Evolutionary conservation across 2,329 filamentous ascomycete genomes (phyloP).

Genomic region (Teratosphaeria destructans): DNA sequence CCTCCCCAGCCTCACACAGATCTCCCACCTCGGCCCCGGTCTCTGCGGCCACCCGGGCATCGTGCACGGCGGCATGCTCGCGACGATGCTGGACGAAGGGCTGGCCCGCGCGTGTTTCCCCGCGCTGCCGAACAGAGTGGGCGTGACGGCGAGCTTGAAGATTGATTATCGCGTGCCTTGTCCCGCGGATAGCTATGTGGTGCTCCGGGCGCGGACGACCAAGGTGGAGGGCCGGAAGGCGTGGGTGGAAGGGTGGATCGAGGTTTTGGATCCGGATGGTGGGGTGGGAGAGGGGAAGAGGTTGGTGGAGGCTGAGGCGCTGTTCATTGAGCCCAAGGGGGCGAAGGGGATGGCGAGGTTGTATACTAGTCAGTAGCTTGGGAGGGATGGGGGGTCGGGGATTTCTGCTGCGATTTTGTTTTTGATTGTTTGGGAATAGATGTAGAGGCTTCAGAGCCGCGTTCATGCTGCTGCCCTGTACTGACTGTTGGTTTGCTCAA

Average conservation of each 20-base stretch:
- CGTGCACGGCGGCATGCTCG: conserved; percentile 79
- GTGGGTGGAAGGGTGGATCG: conserved; percentile 81
- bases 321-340: conserved; percentile 82
- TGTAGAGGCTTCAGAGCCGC: neutral
- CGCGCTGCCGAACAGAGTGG: conserved; percentile 74
- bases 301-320: conserved; percentile 69
- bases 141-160: conserved; percentile 76
- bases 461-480: neutral
- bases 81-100: conserved; percentile 87
- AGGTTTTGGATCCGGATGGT: conserved; percentile 53
- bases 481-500: neutral
- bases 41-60: conserved; percentile 86
- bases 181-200: conserved; percentile 62
- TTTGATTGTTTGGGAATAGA: neutral
- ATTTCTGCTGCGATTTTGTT: neutral
- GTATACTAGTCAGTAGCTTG: conserved; percentile 8
- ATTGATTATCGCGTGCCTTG: conserved; percentile 75
- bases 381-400: neutral
- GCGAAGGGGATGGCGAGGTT: conserved; percentile 44
- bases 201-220: conserved; percentile 67
- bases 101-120: conserved; percentile 80
- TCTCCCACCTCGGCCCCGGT: conserved; percentile 67
- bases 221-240: conserved; percentile 89
- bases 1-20: conserved; percentile 48
- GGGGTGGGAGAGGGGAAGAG: conserved; percentile 46